These are phyloP conservation scores for Pinus taeda DNA, from an alignment of 75 land plant species.

Conservation along the genomic window DNA sequence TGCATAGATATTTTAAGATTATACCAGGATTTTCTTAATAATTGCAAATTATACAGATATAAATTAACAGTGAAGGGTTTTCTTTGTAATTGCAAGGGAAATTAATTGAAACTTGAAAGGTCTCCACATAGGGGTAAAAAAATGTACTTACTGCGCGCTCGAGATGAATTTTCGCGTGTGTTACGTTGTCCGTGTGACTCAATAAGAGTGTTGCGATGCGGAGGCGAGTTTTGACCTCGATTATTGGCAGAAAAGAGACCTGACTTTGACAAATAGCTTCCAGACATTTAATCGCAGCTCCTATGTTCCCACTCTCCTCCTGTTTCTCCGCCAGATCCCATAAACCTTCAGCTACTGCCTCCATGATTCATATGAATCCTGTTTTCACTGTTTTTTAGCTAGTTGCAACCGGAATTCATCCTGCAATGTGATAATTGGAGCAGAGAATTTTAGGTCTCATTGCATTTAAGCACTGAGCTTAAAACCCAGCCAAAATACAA, in stretches of 20 bases:
- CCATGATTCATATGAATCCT: slow-evolving; percentile 29
- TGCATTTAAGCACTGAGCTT: no score
- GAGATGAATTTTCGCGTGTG: slow-evolving; percentile 87
- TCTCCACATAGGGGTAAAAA: not conserved
- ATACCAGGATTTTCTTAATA: no score
- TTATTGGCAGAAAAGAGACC: slow-evolving; percentile 75
- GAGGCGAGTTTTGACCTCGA: slow-evolving; percentile 88
- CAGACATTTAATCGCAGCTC: slow-evolving; percentile 77
- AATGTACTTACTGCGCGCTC: slow-evolving; percentile 66
- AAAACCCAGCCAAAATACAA: no score
- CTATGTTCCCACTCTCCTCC: slow-evolving; percentile 56
- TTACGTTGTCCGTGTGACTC: slow-evolving; percentile 69
- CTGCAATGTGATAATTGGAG: no score
- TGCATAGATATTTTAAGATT: no score
- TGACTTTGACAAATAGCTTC: slow-evolving; percentile 84
- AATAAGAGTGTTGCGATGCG: slow-evolving; percentile 76
- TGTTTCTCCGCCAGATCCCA: slow-evolving; percentile 79
- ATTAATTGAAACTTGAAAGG: no score
- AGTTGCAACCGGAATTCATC: no score
- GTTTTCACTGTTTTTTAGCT: not conserved
- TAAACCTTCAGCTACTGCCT: slow-evolving; percentile 86
- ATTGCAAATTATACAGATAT: no score
- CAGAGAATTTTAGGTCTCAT: no score
- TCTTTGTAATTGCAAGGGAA: no score
- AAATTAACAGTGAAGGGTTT: no score